Evolutionary conservation across 495 filamentous ascomycete genomes (phyloP).

Genomic region (Physcia stellaris): DNA sequence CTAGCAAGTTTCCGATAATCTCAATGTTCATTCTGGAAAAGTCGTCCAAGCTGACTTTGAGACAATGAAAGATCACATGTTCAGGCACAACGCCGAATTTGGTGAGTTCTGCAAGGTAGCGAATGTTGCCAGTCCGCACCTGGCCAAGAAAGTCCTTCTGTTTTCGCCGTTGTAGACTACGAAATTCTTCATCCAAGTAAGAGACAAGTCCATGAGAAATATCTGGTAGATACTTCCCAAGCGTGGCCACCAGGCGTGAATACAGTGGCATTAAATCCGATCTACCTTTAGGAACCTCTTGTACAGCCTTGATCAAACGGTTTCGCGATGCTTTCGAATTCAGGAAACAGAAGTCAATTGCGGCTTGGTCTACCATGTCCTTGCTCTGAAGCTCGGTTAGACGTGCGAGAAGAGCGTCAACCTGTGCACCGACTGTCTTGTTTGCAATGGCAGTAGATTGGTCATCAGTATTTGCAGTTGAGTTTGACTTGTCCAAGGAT

Average conservation of each 20-base stretch:
- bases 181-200: constrained; percentile 92
- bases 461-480: constrained; percentile 46
- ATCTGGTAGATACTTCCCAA: constrained; percentile 88
- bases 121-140: constrained; percentile 85
- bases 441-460: constrained; percentile 89
- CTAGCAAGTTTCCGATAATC: constrained; percentile 91
- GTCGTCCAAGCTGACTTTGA: constrained; percentile 94
- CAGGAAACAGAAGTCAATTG: constrained; percentile 93
- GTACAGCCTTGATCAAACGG: constrained; percentile 78
- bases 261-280: constrained; percentile 85
- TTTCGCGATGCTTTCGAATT: constrained; percentile 98
- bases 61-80: constrained; percentile 96
- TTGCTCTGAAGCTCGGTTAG: constrained; percentile 84
- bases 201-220: constrained; percentile 82
- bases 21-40: constrained; percentile 98
- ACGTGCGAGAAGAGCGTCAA: constrained; percentile 77
- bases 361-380: constrained; percentile 80
- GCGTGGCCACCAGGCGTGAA: constrained; percentile 81
- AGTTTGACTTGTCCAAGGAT: constrained; percentile 14
- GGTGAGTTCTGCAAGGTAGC: constrained; percentile 91
- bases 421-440: constrained; percentile 93
- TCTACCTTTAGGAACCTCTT: constrained; percentile 87
- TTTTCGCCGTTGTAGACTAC: constrained; percentile 94
- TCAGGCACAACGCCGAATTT: constrained; percentile 98
- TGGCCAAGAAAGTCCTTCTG: constrained; percentile 94